Evolutionary conservation across 768 basidiomycete genomes (phyloP), one percentile per base, ranked within the genome.

Genomic region (Leccinum aurantiacum): DNA sequence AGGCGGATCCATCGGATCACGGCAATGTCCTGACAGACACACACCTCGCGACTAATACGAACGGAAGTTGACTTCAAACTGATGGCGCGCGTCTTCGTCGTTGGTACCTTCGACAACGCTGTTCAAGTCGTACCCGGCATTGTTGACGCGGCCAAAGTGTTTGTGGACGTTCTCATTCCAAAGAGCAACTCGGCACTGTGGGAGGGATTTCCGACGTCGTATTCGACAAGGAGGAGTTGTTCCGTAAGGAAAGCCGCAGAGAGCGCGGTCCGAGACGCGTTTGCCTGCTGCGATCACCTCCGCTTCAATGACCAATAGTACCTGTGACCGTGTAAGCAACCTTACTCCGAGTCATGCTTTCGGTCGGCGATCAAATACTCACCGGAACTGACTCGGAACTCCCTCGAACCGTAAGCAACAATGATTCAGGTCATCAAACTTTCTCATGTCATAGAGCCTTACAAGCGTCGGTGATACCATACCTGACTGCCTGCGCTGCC

Each of bases 261-360:
- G 25, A 74, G 66, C 13, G 60, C 60, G 3, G 61, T 24, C 24
- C 24, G 24, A 19, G 24, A 74, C 38, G 47, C 68, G 65, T 49
- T 74, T 71, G 4, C 72, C 73, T 11, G 59, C 62, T 10, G 60
- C 60, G 4, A 73, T 64, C 10, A 63, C 70, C 2, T 72, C 63
- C 25, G 8, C 29, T 29, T 29, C 29, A 9, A 29, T 71, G 70
- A 3, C 80, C 79, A 37, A 81, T 74, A 5, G 77, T 65, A 38
- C 79, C 80, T 17, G 78, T 80, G 49, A 79, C 81, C 33, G 31
- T 33, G 33, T 33, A 13, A 33, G 33, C 33, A 33, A 33, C 31
- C 31, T 11, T 11, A 33, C 31, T 31, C 31, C 24, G 24, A 24
- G 24, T 24, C 24, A 35, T 14, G 35, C 35, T 37, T 37, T 37